Conservation (phyloP, 495 filamentous ascomycete genomes). For the Niebla homalea region DNA sequence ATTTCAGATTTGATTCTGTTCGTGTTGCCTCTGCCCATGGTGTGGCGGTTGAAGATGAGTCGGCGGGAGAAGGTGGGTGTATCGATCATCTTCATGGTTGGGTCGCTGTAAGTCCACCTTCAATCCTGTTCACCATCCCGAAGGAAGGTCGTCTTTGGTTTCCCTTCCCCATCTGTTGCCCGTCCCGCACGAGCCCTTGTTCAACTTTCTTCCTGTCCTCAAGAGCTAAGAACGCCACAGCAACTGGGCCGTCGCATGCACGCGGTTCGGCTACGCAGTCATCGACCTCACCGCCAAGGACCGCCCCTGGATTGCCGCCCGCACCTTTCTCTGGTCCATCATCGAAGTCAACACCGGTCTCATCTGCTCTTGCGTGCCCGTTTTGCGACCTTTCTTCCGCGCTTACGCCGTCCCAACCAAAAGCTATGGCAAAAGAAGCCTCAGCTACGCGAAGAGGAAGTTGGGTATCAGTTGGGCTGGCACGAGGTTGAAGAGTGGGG, state of each 20-base stretch:
- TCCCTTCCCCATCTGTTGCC: not conserved
- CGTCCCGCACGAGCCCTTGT: no score
- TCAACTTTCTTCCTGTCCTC: conserved; percentile 17
- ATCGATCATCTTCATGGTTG: conserved; percentile 30
- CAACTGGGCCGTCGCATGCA: conserved; percentile 25
- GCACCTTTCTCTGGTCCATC: conserved; percentile 23
- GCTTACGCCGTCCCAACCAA: no score
- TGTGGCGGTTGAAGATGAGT: conserved; percentile 27
- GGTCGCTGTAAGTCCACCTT: conserved; percentile 19
- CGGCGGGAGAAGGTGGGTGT: conserved; percentile 28
- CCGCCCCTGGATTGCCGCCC: conserved; percentile 22
- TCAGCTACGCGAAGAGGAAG: no score
- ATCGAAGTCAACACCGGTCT: conserved; percentile 33
- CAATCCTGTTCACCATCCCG: conserved; percentile 17
- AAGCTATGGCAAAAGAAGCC: no score
- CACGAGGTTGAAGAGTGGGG: no score
- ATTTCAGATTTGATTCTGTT: conserved; percentile 28
- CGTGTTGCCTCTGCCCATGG: conserved; percentile 24
- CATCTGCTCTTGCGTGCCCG: conserved; percentile 21
- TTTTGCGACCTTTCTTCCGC: conserved; percentile 5
- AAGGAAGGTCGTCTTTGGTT: conserved; percentile 17
- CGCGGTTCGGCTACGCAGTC: conserved; percentile 17
- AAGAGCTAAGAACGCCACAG: conserved; percentile 12
- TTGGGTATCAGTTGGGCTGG: no score
- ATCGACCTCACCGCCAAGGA: conserved; percentile 17